Conservation (phyloP, 73 alveolate genomes). For the Paramecium bursaria region DNA sequence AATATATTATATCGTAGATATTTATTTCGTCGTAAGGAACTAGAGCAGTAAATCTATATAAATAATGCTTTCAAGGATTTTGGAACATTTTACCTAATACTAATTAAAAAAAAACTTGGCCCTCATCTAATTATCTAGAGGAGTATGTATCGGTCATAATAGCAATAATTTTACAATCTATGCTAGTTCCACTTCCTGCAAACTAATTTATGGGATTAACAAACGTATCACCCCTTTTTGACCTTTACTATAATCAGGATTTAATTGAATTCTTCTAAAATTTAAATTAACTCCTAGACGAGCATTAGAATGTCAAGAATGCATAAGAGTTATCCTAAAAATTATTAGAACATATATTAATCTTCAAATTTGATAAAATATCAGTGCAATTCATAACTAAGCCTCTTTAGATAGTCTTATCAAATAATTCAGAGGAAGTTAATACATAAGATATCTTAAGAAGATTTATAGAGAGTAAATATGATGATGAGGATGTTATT, state of each 20-base stretch:
- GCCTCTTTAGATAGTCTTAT: constrained; percentile 6
- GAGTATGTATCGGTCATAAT: constrained; percentile 34
- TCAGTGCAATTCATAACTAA: constrained; percentile 27
- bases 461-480: constrained; percentile 26
- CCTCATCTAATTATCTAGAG: constrained; percentile 36
- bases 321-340: constrained; percentile 6
- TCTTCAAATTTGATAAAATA: constrained; percentile 37
- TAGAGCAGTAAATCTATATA: background rate
- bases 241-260: background rate
- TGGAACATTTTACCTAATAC: background rate
- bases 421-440: constrained; percentile 14
- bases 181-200: constrained; percentile 31
- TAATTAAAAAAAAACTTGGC: background rate
- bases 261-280: background rate
- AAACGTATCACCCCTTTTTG: too few species aligned
- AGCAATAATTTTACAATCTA: constrained; percentile 24
- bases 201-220: too few species aligned
- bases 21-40: constrained; percentile 44
- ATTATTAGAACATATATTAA: constrained; percentile 13
- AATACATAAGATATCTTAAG: constrained; percentile 41
- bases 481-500: constrained; percentile 16
- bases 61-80: background rate
- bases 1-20: too few species aligned
- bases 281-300: background rate
- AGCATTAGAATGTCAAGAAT: background rate